Evolutionary conservation across 441 rosid genomes (phyloP).

Genomic region (Mallotus japonicus): DNA sequence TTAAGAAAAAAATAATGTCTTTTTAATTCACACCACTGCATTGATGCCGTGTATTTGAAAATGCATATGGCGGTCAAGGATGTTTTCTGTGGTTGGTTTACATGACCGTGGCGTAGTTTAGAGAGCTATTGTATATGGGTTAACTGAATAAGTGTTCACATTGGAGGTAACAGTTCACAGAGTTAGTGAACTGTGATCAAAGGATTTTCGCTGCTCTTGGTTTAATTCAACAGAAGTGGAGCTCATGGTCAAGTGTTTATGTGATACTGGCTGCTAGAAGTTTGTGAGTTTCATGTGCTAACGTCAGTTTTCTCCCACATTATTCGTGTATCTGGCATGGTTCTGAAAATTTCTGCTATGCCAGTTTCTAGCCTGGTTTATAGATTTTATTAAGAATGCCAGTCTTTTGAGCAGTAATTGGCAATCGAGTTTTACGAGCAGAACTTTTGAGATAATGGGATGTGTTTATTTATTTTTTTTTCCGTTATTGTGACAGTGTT

Average conservation of each 20-base stretch:
- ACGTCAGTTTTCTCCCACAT: not conserved
- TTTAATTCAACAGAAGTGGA: not conserved
- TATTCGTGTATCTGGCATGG: not conserved
- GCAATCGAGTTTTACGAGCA: not conserved
- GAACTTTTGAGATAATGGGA: too few species aligned
- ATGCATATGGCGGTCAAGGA: not conserved
- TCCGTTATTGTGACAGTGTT: not conserved
- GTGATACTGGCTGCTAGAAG: not conserved
- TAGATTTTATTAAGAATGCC: not conserved
- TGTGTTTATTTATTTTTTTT: too few species aligned
- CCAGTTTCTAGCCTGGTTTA: too few species aligned
- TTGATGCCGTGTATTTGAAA: not conserved
- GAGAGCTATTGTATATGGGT: too few species aligned
- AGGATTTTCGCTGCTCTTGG: not conserved
- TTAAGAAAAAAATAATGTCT: too few species aligned
- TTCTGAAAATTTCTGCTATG: not conserved
- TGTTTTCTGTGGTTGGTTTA: not conserved
- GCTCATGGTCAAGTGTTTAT: not conserved
- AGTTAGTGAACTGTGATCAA: not conserved
- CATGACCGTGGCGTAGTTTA: too few species aligned
- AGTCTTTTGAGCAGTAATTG: not conserved
- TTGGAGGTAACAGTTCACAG: too few species aligned
- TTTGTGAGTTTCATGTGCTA: not conserved
- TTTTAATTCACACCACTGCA: not conserved
- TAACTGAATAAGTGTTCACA: too few species aligned